These are phyloP conservation scores for Phytophthora multivora DNA, from an alignment of 352 stramenopile genomes.

Conservation along the genomic window DNA sequence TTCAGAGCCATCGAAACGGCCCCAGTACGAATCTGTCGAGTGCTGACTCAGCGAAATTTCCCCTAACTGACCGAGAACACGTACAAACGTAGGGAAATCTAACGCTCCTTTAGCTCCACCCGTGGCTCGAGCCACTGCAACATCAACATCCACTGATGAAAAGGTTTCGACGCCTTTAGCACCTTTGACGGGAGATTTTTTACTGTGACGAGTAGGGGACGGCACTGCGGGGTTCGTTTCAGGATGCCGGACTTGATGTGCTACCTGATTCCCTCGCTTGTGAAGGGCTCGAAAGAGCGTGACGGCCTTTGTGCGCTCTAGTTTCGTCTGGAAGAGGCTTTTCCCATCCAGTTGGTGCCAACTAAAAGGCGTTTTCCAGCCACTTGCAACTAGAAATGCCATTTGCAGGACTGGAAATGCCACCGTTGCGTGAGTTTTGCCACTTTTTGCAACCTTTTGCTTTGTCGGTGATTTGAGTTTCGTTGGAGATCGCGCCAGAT, in stretches of 20 bases:
- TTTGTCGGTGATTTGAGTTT: conserved; percentile 21
- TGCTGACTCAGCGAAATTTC: conserved; percentile 37
- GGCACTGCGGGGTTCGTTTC: neutral
- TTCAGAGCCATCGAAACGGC: conserved; percentile 44
- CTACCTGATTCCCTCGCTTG: conserved; percentile 28
- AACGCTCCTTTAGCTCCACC: conserved; percentile 54
- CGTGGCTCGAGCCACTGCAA: conserved; percentile 60
- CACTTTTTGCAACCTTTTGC: conserved; percentile 7
- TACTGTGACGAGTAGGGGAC: conserved; percentile 18
- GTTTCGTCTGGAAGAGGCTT: conserved; percentile 41
- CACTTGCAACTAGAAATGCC: conserved; percentile 48
- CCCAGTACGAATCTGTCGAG: conserved; percentile 43
- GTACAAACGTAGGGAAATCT: conserved; percentile 48
- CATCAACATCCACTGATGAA: conserved; percentile 58
- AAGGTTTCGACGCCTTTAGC: conserved; percentile 33
- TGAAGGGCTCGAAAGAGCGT: conserved; percentile 51
- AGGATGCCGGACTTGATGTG: conserved; percentile 11
- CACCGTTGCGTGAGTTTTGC: conserved; percentile 1
- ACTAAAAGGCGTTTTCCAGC: conserved; percentile 40
- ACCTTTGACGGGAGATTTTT: conserved; percentile 21
- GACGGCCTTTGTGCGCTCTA: conserved; percentile 60
- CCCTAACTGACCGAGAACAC: conserved; percentile 34
- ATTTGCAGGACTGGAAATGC: conserved; percentile 53
- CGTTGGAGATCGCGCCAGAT: conserved; percentile 8
- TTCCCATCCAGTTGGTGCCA: conserved; percentile 45